phyloP scores from a whole-genome alignment of 768 basidiomycete species.

The Boletales sp. region DNA sequence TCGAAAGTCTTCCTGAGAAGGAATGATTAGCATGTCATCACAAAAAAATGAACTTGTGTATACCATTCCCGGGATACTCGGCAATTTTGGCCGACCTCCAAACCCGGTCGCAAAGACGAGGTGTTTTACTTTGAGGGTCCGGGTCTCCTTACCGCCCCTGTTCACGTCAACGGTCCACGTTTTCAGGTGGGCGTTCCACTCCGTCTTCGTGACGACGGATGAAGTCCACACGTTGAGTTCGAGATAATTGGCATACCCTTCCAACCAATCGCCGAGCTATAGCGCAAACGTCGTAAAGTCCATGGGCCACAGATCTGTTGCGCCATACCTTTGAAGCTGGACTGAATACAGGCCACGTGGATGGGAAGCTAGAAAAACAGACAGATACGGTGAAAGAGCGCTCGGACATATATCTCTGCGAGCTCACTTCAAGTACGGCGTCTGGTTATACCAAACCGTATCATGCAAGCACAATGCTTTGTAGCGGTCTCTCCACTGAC shows the following conservation, averaged over 20 bases:
- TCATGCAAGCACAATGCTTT: conserved; percentile 55
- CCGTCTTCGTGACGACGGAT: conserved; percentile 37
- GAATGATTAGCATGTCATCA: neutral
- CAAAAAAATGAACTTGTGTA: neutral
- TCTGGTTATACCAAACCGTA: conserved; percentile 51
- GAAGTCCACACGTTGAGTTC: conserved; percentile 67
- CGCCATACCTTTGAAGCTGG: conserved; percentile 45
- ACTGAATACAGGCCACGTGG: conserved; percentile 52
- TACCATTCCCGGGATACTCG: conserved; percentile 44
- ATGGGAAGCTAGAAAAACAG: conserved; percentile 41
- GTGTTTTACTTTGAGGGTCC: conserved; percentile 42
- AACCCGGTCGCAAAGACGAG: conserved; percentile 57
- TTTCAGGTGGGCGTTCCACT: conserved; percentile 35
- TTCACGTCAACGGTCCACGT: conserved; percentile 46
- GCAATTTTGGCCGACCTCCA: conserved; percentile 42
- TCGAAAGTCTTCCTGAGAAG: conserved; percentile 44
- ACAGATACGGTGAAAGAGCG: neutral
- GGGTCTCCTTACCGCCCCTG: conserved; percentile 31
- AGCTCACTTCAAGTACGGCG: conserved; percentile 51
- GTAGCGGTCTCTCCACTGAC: conserved; percentile 55
- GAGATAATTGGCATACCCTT: conserved; percentile 54
- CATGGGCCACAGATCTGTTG: too few relatives aligned
- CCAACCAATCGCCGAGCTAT: conserved; percentile 65
- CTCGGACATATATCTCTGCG: neutral
- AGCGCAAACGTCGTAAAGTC: neutral